These are phyloP conservation scores for Russula lepida DNA, from an alignment of 768 basidiomycete genomes.

Conservation along the genomic window DNA sequence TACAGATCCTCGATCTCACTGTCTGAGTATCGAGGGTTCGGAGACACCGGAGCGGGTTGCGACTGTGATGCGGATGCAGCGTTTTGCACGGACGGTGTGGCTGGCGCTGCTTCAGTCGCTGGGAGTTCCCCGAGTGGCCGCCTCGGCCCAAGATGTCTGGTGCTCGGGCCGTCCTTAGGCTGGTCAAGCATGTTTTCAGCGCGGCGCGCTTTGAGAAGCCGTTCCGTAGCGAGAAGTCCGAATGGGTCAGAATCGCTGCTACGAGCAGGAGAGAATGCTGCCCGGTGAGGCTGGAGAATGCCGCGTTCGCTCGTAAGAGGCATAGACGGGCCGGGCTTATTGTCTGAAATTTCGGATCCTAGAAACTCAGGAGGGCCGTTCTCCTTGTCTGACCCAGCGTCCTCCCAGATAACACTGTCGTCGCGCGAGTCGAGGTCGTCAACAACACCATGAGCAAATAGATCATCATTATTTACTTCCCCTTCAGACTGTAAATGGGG, in stretches of 20 bases:
- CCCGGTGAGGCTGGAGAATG: conserved; percentile 19
- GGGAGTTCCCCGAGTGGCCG: conserved; percentile 14
- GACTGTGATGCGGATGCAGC: background rate
- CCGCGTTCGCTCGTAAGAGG: conserved; percentile 14
- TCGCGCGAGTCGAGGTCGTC: conserved; percentile 15
- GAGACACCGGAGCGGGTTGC: background rate
- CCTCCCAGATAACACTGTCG: conserved; percentile 18
- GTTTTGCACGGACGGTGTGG: background rate
- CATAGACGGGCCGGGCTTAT: background rate
- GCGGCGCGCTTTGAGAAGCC: conserved; percentile 15
- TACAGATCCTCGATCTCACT: conserved; percentile 22
- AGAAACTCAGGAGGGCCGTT: background rate
- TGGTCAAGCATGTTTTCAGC: background rate
- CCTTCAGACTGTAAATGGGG: conserved; percentile 5
- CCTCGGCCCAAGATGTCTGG: conserved; percentile 2
- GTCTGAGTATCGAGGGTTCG: conserved; percentile 17
- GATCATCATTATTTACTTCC: conserved; percentile 12
- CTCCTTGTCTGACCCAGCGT: conserved; percentile 20
- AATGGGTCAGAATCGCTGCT: conserved; percentile 19
- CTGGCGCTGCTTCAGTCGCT: background rate
- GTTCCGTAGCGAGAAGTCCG: conserved; percentile 19
- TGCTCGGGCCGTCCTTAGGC: conserved; percentile 9
- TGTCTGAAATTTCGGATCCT: conserved; percentile 5
- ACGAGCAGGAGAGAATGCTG: conserved; percentile 1
- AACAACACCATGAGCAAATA: conserved; percentile 16